A percentile compares a stretch with the other conserved stretches of the same genome.
Evolutionary conservation across 441 rosid genomes (phyloP).

Genomic region (Adansonia gregorii): DNA sequence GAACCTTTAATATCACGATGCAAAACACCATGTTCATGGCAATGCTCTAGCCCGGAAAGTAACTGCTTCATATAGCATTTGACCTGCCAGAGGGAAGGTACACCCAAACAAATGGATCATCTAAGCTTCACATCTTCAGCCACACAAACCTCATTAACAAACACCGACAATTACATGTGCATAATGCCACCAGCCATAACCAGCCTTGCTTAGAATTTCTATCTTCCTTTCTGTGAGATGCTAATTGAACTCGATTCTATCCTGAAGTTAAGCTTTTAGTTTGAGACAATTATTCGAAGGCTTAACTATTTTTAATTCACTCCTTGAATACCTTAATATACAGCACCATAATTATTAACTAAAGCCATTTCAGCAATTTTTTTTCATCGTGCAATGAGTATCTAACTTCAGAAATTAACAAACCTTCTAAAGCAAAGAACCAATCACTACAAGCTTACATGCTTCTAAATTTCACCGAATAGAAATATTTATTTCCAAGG

Average conservation of each 20-base stretch:
- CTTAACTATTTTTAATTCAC: not conserved
- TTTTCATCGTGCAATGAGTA: not conserved
- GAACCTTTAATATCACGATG: conserved; percentile 95
- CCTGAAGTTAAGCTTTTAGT: not conserved
- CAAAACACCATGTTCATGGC: conserved; percentile 76
- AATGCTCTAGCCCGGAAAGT: conserved; percentile 84
- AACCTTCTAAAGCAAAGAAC: conserved; percentile 1
- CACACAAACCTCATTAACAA: conserved; percentile 1
- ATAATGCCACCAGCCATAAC: conserved; percentile 8
- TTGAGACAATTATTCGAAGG: conserved; percentile 5
- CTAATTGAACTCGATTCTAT: not conserved
- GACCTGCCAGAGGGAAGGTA: conserved; percentile 46
- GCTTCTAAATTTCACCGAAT: conserved; percentile 1
- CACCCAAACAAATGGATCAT: conserved; percentile 3
- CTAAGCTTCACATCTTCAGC: conserved; percentile 18
- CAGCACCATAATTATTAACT: not conserved
- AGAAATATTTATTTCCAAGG: not conserved
- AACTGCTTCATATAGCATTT: conserved; percentile 88
- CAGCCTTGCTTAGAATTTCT: not conserved
- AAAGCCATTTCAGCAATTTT: not conserved
- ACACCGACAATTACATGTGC: conserved; percentile 15
- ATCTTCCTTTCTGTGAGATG: not conserved
- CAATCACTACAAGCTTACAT: not conserved
- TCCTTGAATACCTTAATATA: not conserved
- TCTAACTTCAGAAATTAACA: not conserved